A percentile compares a stretch with the other conserved stretches of the same genome.
These are phyloP conservation scores for Lodderomyces parapsilosis DNA, from an alignment of 1,139 yeast species.

Conservation along the genomic window DNA sequence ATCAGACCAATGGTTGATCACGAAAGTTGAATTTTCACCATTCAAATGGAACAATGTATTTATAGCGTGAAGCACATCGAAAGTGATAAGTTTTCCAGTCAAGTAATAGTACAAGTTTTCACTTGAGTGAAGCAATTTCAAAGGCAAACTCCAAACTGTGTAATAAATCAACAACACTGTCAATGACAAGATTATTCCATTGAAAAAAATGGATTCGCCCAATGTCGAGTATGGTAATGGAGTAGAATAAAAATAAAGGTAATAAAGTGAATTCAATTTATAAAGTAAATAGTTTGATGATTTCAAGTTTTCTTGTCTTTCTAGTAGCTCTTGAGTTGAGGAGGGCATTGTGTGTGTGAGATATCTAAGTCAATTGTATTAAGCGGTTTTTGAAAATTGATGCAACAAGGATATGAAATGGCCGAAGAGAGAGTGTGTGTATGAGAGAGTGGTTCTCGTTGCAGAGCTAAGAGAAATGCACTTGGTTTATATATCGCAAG, in stretches of 20 bases:
- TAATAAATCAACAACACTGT: constrained; percentile 20
- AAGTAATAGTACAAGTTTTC: constrained; percentile 20
- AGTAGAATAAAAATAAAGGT: constrained; percentile 24
- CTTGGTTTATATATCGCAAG: neutral
- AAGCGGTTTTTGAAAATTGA: too few species aligned
- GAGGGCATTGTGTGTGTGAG: neutral
- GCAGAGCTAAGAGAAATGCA: neutral
- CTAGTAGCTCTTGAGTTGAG: neutral
- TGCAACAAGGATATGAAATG: too few species aligned
- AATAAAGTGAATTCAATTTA: constrained; percentile 18
- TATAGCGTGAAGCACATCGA: neutral
- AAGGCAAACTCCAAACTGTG: constrained; percentile 15
- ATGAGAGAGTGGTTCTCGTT: too few species aligned
- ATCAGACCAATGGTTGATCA: neutral
- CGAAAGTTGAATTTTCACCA: constrained; percentile 1
- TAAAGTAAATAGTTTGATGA: constrained; percentile 2
- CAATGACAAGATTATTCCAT: constrained; percentile 16
- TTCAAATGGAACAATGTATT: neutral
- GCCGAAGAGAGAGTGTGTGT: too few species aligned
- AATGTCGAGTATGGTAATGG: constrained; percentile 30
- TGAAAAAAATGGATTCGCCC: constrained; percentile 23
- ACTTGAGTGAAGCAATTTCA: constrained; percentile 14
- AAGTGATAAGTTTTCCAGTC: constrained; percentile 16
- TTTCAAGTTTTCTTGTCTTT: constrained; percentile 4
- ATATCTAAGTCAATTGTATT: too few species aligned